A percentile compares a stretch with the other conserved stretches of the same genome.
phyloP scores from a whole-genome alignment of 768 basidiomycete species.

The Psilocybe cyanescens region DNA sequence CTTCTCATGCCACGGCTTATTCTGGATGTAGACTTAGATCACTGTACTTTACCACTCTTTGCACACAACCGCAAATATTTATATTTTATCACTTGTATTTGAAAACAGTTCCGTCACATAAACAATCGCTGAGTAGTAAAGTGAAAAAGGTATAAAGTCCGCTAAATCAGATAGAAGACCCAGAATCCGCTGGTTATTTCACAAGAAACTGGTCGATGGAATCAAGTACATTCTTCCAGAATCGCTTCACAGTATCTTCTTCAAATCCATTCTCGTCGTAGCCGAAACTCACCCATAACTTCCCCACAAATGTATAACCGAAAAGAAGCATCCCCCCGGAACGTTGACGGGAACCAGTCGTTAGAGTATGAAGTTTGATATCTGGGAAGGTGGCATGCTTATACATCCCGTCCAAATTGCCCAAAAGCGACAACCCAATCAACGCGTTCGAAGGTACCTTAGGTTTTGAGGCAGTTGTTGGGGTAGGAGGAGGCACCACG shows the following conservation, averaged over 20 bases:
- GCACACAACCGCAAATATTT: neutral
- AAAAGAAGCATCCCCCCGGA: conserved; percentile 81
- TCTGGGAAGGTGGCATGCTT: conserved; percentile 63
- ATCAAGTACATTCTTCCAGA: conserved; percentile 65
- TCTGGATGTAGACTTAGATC: conserved; percentile 9
- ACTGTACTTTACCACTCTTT: conserved; percentile 13
- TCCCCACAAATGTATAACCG: conserved; percentile 74
- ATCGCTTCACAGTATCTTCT: conserved; percentile 57
- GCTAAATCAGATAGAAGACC: neutral
- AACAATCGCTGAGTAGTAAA: too few species aligned
- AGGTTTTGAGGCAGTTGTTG: conserved; percentile 23
- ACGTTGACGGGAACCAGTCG: conserved; percentile 85
- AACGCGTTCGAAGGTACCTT: conserved; percentile 63
- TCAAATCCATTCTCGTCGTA: conserved; percentile 83
- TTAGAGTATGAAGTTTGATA: conserved; percentile 71
- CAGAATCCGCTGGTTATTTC: neutral
- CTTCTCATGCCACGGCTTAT: neutral
- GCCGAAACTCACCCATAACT: conserved; percentile 79
- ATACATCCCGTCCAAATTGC: conserved; percentile 84
- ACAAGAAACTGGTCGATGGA: conserved; percentile 62
- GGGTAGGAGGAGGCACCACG: conserved; percentile 21
- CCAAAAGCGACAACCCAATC: conserved; percentile 81
- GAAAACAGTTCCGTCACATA: neutral
- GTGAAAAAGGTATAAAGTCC: too few species aligned
- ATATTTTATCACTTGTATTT: neutral